Evolutionary conservation across 2,329 filamentous ascomycete genomes (phyloP).

Genomic region (Samsoniella hepiali): DNA sequence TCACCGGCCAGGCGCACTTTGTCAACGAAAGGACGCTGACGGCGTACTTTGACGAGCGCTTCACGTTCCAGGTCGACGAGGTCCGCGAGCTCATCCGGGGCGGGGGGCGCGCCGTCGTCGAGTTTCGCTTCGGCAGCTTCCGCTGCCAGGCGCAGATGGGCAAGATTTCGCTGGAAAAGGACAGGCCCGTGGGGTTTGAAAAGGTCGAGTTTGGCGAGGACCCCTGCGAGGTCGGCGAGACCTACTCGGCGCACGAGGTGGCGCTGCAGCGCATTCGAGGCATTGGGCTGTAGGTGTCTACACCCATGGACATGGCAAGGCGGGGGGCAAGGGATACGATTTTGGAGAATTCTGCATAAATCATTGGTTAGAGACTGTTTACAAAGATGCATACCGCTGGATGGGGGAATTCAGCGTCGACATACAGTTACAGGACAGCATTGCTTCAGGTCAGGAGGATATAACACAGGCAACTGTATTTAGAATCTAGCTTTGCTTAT

Average conservation of each 20-base stretch:
- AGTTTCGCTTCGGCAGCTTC: conserved; percentile 54
- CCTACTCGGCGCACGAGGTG: conserved; percentile 30
- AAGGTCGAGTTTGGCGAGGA: conserved; percentile 39
- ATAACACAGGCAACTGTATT: background rate
- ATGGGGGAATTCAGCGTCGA: background rate
- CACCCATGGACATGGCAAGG: too few relatives aligned
- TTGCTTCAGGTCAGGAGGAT: background rate
- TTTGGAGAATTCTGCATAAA: background rate
- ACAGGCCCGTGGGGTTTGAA: conserved; percentile 33
- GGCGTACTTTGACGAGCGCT: conserved; percentile 39
- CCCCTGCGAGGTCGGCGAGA: conserved; percentile 37
- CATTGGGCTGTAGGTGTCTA: conserved; percentile 20
- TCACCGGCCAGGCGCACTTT: conserved; percentile 43
- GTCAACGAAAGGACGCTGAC: conserved; percentile 42
- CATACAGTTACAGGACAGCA: background rate
- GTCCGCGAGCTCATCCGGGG: conserved; percentile 33
- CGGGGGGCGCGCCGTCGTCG: conserved; percentile 34
- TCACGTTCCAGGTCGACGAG: conserved; percentile 48
- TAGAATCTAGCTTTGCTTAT: background rate
- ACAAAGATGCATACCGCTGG: background rate
- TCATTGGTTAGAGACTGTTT: background rate
- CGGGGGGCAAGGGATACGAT: background rate
- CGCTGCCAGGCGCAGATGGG: conserved; percentile 53
- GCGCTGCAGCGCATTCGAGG: conserved; percentile 34
- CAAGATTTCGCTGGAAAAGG: conserved; percentile 37